Percentiles rank a stretch among this genome's conserved stretches.
Evolutionary conservation across 805 yeast species (phyloP).

Genomic region (Cyberlindnera bimundalis): DNA sequence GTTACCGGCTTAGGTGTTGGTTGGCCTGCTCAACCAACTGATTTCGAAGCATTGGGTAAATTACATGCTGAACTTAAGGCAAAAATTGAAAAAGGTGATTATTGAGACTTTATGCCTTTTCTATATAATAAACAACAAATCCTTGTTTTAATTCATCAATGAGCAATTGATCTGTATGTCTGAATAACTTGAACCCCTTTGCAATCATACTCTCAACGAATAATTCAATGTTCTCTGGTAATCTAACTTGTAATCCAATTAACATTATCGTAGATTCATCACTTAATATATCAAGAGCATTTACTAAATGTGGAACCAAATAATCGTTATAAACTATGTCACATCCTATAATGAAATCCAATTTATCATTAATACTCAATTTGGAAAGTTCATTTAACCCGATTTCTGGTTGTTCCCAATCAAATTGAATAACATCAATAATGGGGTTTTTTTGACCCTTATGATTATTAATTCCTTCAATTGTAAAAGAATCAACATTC

Average conservation of each 20-base stretch:
- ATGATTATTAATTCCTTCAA: conserved; percentile 8
- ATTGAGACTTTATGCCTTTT: background rate
- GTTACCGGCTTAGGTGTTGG: conserved; percentile 80
- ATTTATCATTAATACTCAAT: conserved; percentile 18
- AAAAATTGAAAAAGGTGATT: conserved; percentile 33
- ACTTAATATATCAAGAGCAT: conserved; percentile 38
- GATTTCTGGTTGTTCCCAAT: conserved; percentile 53
- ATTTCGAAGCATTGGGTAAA: conserved; percentile 66
- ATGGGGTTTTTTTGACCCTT: conserved; percentile 2
- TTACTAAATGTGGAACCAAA: conserved; percentile 47
- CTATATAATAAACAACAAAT: conserved; percentile 41
- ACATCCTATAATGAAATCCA: conserved; percentile 54
- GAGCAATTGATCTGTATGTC: conserved; percentile 33
- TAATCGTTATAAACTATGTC: conserved; percentile 67
- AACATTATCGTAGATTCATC: conserved; percentile 34
- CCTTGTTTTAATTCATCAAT: conserved; percentile 37
- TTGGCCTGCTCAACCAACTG: conserved; percentile 89
- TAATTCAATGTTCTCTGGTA: conserved; percentile 44
- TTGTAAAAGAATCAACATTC: conserved; percentile 25
- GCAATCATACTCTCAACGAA: conserved; percentile 38
- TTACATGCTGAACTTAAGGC: conserved; percentile 58
- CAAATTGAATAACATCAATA: conserved; percentile 49
- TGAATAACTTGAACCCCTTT: conserved; percentile 34
- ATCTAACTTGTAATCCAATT: conserved; percentile 53
- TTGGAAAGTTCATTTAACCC: conserved; percentile 30